These are phyloP conservation scores for Lentinula guzmanii DNA, from an alignment of 768 basidiomycete species.

Conservation along the genomic window DNA sequence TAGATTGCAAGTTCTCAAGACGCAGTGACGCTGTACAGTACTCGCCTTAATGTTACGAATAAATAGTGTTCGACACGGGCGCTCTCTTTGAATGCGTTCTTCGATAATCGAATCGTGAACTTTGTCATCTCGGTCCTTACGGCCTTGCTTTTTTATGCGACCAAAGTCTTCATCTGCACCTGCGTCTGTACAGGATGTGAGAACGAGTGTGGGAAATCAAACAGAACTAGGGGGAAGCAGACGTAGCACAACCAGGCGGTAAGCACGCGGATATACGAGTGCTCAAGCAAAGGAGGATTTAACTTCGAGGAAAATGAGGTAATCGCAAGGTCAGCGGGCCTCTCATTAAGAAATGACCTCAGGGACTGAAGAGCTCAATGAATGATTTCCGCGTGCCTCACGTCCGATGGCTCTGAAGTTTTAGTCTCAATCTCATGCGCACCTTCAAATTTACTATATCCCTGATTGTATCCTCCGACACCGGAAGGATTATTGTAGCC, in stretches of 20 bases:
- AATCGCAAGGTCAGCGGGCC: background rate
- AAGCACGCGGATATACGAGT: conserved; percentile 26
- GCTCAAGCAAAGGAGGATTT: conserved; percentile 11
- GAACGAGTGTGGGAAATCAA: conserved; percentile 29
- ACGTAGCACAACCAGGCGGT: conserved; percentile 36
- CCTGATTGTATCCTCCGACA: conserved; percentile 50
- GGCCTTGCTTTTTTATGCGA: conserved; percentile 41
- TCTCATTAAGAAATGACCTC: conserved; percentile 7
- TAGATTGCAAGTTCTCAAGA: background rate
- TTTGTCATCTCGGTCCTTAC: conserved; percentile 83
- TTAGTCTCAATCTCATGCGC: conserved; percentile 72
- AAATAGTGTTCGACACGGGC: conserved; percentile 93
- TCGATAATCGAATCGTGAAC: conserved; percentile 89
- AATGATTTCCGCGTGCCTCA: conserved; percentile 45
- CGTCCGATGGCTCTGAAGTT: conserved; percentile 36
- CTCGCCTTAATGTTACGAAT: conserved; percentile 98
- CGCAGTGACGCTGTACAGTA: conserved; percentile 13
- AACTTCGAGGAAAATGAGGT: background rate
- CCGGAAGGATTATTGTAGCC: conserved; percentile 47
- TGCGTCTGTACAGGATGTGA: conserved; percentile 55
- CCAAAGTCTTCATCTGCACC: conserved; percentile 48
- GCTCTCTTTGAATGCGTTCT: conserved; percentile 89
- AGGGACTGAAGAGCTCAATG: conserved; percentile 7
- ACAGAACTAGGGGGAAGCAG: conserved; percentile 32
- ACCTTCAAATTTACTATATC: conserved; percentile 70